Conservation (phyloP, 1,284 basidiomycete species). For the Heterobasidion irregulare region DNA sequence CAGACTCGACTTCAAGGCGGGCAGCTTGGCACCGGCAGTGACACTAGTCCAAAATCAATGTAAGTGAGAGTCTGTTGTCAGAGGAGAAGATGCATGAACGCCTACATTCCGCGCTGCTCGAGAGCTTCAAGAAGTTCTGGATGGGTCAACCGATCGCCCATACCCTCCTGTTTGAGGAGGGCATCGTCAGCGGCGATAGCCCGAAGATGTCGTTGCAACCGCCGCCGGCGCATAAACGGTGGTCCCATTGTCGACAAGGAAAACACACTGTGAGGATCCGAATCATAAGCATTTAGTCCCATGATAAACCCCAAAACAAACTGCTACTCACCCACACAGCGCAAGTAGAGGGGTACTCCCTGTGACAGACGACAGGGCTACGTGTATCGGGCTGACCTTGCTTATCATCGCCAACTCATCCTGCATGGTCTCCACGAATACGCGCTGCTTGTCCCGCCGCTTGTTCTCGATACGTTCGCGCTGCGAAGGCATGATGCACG, state of each 20-base stretch:
- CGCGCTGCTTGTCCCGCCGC: constrained; percentile 42
- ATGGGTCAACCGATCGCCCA: constrained; percentile 35
- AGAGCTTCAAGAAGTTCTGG: constrained; percentile 54
- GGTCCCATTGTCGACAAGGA: constrained; percentile 52
- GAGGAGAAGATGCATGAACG: constrained; percentile 9
- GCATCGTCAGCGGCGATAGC: constrained; percentile 53
- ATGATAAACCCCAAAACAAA: constrained; percentile 4
- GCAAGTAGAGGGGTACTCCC: constrained; percentile 12
- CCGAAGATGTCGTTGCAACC: constrained; percentile 47
- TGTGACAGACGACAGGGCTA: constrained; percentile 13
- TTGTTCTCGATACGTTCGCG: constrained; percentile 60
- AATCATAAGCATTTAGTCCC: background rate
- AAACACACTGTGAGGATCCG: constrained; percentile 34
- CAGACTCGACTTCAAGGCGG: constrained; percentile 32
- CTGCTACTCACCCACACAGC: constrained; percentile 22
- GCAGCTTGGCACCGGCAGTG: constrained; percentile 28
- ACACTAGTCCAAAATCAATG: constrained; percentile 25
- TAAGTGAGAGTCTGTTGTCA: constrained; percentile 3
- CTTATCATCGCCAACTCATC: constrained; percentile 19
- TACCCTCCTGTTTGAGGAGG: constrained; percentile 41
- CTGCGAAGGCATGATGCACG: constrained; percentile 82
- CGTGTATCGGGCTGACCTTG: constrained; percentile 12
- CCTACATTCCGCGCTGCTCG: constrained; percentile 69
- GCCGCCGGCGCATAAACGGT: constrained; percentile 38
- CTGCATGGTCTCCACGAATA: constrained; percentile 24